Evolutionary conservation across 2,329 filamentous ascomycete species (phyloP).

Genomic region (Xylariomycetidae sp.): DNA sequence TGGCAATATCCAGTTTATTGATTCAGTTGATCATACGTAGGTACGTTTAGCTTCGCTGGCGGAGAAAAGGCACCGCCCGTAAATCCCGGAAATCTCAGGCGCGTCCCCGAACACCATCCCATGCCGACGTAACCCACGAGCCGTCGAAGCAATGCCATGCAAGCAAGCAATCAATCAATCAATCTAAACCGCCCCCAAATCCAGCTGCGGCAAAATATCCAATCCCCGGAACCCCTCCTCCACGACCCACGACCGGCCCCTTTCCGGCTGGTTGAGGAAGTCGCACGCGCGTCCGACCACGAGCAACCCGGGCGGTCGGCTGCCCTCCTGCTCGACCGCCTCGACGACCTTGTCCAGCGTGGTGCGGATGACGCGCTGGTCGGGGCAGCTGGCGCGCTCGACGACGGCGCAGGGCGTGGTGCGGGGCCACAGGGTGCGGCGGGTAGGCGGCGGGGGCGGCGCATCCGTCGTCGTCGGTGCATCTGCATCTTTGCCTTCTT

Average conservation of each 20-base stretch:
- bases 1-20: no score
- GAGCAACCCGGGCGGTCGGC: slow-evolving; percentile 78
- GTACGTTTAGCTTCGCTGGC: no score
- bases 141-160: no score
- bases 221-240: slow-evolving; percentile 81
- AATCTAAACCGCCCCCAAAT: slow-evolving; percentile 9
- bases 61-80: no score
- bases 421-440: slow-evolving; percentile 56
- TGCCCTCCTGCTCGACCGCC: slow-evolving; percentile 85
- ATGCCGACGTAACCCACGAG: no score
- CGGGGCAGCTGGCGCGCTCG: slow-evolving; percentile 87
- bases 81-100: no score
- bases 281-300: slow-evolving; percentile 82
- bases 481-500: background rate
- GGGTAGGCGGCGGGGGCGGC: background rate
- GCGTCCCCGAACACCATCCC: no score
- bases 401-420: slow-evolving; percentile 87
- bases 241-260: slow-evolving; percentile 66
- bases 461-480: background rate
- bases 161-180: no score
- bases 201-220: slow-evolving; percentile 36
- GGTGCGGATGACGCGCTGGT: slow-evolving; percentile 87
- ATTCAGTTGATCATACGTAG: no score
- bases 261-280: slow-evolving; percentile 56
- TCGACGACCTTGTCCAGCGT: slow-evolving; percentile 72